Conservation (phyloP, 371 early-diverging fungal species). For the Mortierella sp. region DNA sequence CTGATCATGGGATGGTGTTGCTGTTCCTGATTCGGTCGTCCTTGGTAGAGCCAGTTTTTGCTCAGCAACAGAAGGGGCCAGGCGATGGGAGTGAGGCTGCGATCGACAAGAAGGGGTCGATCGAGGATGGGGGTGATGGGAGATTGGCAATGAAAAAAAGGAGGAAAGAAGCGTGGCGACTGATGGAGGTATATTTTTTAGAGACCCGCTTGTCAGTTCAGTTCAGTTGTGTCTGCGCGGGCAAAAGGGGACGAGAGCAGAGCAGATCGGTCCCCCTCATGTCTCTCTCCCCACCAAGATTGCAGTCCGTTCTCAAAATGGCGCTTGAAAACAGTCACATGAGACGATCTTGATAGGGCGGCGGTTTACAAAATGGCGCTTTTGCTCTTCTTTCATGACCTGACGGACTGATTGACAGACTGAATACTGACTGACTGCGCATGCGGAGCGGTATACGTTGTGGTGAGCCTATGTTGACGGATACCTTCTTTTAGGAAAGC, state of each 20-base stretch:
- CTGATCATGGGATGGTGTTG: slow-evolving; percentile 12
- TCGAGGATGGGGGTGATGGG: neutral
- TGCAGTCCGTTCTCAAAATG: neutral
- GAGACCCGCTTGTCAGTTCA: too few relatives aligned
- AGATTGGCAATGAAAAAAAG: neutral
- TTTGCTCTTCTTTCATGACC: neutral
- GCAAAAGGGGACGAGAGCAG: neutral
- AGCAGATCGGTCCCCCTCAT: too few relatives aligned
- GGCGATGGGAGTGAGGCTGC: neutral
- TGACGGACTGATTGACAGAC: neutral
- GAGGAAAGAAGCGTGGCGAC: neutral
- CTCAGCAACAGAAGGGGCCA: neutral
- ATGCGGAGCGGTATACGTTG: neutral
- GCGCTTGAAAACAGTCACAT: slow-evolving; percentile 3
- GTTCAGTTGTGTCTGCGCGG: too few relatives aligned
- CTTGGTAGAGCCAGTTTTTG: neutral
- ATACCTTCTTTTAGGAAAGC: neutral
- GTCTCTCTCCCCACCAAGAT: too few relatives aligned
- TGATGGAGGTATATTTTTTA: too few relatives aligned
- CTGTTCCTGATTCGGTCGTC: neutral
- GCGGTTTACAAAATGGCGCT: slow-evolving; percentile 10
- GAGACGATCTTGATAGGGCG: neutral
- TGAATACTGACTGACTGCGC: slow-evolving; percentile 1
- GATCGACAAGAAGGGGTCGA: neutral
- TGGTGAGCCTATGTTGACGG: neutral